A percentile compares a stretch with the other conserved stretches of the same genome.
Conservation (phyloP, 2,329 filamentous ascomycete genomes). For the Aspergillus novofumigatus region DNA sequence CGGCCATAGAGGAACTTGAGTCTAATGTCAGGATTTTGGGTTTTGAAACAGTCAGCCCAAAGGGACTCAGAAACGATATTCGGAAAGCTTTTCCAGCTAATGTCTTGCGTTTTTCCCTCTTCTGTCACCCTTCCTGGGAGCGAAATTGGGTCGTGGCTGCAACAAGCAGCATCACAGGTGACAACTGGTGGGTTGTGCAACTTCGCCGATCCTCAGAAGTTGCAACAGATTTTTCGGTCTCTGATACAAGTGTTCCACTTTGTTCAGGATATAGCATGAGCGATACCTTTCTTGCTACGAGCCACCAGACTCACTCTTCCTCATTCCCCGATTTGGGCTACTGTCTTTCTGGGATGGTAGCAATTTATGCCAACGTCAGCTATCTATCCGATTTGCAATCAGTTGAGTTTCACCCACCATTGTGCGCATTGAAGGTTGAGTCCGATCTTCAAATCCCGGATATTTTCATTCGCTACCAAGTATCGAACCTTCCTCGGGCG, state of each 20-base stretch:
- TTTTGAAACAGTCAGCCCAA: slow-evolving; percentile 36
- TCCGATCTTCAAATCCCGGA: slow-evolving; percentile 30
- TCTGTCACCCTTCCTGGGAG: slow-evolving; percentile 68
- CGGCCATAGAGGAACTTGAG: slow-evolving; percentile 39
- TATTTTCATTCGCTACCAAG: slow-evolving; percentile 32
- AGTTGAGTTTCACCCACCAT: slow-evolving; percentile 25
- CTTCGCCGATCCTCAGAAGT: slow-evolving; percentile 18
- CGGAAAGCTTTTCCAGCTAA: slow-evolving; percentile 60
- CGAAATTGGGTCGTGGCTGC: slow-evolving; percentile 68
- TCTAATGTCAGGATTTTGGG: slow-evolving; percentile 32
- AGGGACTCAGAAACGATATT: slow-evolving; percentile 42
- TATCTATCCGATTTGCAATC: slow-evolving; percentile 28
- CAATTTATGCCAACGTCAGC: slow-evolving; percentile 36
- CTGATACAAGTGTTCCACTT: slow-evolving; percentile 11
- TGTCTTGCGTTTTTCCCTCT: slow-evolving; percentile 62
- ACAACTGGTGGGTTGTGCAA: slow-evolving; percentile 71
- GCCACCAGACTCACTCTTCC: slow-evolving; percentile 20
- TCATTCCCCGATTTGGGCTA: slow-evolving; percentile 32
- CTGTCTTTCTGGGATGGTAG: slow-evolving; percentile 33
- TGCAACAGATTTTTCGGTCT: slow-evolving; percentile 6
- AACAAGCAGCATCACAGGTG: slow-evolving; percentile 66
- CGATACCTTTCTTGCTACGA: slow-evolving; percentile 20
- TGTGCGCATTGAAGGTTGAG: slow-evolving; percentile 29
- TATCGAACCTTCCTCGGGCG: slow-evolving; percentile 25
- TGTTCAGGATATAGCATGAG: slow-evolving; percentile 29